phyloP scores from a whole-genome alignment of 2,329 filamentous ascomycete species.

The Cladobotryum mycophilum region DNA sequence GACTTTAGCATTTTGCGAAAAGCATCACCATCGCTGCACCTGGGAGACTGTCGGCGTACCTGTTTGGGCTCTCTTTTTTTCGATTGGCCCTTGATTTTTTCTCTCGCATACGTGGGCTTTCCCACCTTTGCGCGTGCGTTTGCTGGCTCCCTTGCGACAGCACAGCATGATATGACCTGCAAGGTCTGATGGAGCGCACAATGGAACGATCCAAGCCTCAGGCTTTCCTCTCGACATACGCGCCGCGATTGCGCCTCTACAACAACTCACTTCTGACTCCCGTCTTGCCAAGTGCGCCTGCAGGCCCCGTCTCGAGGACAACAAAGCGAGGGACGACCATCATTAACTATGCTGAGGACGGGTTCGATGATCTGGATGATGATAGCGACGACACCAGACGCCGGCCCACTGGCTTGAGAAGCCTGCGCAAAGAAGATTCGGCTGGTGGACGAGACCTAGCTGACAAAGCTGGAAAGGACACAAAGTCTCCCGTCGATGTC shows the following conservation, averaged over 20 bases:
- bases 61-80: neutral
- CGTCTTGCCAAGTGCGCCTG: constrained; percentile 63
- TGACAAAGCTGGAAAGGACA: constrained; percentile 80
- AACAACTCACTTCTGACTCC: constrained; percentile 88
- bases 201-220: constrained; percentile 61
- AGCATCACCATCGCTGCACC: neutral
- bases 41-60: constrained; percentile 1
- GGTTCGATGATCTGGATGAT: constrained; percentile 72
- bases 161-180: constrained; percentile 26
- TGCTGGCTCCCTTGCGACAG: constrained; percentile 12
- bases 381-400: constrained; percentile 72
- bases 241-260: constrained; percentile 82
- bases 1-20: neutral
- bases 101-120: constrained; percentile 3
- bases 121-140: constrained; percentile 4
- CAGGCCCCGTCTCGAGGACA: constrained; percentile 67
- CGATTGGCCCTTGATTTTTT: neutral
- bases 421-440: constrained; percentile 69
- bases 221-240: constrained; percentile 86
- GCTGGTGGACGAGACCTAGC: constrained; percentile 55
- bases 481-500: constrained; percentile 68
- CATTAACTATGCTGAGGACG: constrained; percentile 97
- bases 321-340: constrained; percentile 95
- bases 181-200: constrained; percentile 17
- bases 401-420: constrained; percentile 77